Evolutionary conservation across 2,329 filamentous ascomycete genomes (phyloP).

Genomic region (Phoma sp.): DNA sequence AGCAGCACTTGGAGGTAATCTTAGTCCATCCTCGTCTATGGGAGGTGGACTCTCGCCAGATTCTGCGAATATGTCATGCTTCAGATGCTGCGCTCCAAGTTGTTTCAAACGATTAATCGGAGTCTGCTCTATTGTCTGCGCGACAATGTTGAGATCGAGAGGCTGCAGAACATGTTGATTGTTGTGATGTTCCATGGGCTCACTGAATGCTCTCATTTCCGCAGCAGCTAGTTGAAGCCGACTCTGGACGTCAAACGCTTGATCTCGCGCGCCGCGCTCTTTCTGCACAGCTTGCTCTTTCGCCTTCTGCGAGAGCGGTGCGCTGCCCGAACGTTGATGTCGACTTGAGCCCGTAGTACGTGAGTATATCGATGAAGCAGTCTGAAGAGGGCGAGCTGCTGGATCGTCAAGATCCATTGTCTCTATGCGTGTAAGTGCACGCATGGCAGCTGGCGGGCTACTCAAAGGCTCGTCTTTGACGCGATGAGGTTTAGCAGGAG

Average conservation of each 20-base stretch:
- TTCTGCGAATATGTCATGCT: constrained; percentile 31
- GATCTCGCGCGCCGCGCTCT: not conserved
- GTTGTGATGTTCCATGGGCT: constrained; percentile 18
- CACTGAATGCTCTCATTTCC: constrained; percentile 30
- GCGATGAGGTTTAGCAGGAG: constrained; percentile 38
- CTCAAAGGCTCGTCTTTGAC: constrained; percentile 51
- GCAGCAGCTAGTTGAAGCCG: constrained; percentile 2
- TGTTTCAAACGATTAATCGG: constrained; percentile 31
- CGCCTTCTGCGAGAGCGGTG: constrained; percentile 29
- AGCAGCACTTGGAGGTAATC: constrained; percentile 29
- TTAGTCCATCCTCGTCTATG: constrained; percentile 19
- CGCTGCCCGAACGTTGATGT: constrained; percentile 39
- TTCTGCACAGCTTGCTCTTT: constrained; percentile 20
- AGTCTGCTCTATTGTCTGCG: constrained; percentile 15
- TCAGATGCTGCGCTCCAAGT: constrained; percentile 9
- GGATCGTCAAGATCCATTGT: constrained; percentile 55
- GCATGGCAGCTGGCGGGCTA: constrained; percentile 31
- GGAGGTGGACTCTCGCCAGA: constrained; percentile 33
- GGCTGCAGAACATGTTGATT: constrained; percentile 23
- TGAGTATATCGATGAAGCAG: constrained; percentile 14
- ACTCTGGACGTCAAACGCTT: not conserved
- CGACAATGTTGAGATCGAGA: constrained; percentile 36
- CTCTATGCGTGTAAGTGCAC: constrained; percentile 41
- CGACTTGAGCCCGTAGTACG: constrained; percentile 21
- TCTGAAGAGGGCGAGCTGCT: constrained; percentile 31